A percentile compares a stretch with the other conserved stretches of the same genome.
phyloP scores from a whole-genome alignment of 2,329 filamentous ascomycete genomes.

The Sporothrix humicola region DNA sequence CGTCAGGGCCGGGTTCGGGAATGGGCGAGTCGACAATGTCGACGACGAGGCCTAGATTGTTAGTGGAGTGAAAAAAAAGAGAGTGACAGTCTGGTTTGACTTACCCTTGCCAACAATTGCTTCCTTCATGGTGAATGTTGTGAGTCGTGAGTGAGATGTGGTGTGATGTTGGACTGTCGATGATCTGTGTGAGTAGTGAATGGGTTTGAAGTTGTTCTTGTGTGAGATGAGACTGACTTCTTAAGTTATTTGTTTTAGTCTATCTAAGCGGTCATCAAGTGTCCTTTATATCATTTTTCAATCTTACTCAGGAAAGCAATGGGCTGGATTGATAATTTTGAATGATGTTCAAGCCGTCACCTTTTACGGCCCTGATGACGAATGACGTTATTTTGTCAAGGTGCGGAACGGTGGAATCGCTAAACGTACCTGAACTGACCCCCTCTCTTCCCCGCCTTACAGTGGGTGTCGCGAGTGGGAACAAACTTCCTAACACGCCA shows the following conservation, averaged over 20 bases:
- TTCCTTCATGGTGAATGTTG: conserved; percentile 33
- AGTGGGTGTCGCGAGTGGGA: background rate
- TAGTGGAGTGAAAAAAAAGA: background rate
- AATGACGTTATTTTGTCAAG: background rate
- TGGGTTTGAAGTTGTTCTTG: no score
- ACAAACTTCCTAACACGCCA: conserved; percentile 1
- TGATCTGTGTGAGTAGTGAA: background rate
- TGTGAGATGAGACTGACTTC: background rate
- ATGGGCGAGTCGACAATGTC: conserved; percentile 50
- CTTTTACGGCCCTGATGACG: background rate
- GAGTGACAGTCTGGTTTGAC: background rate
- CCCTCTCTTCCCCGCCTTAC: background rate
- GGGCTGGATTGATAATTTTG: background rate
- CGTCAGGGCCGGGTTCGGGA: conserved; percentile 45
- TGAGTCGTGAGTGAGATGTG: background rate
- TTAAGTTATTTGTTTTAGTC: background rate
- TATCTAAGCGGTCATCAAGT: no score
- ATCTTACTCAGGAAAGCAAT: background rate
- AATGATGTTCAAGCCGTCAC: background rate
- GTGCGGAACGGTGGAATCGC: conserved; percentile 6
- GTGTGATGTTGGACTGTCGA: background rate
- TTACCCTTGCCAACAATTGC: conserved; percentile 33
- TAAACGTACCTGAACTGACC: background rate
- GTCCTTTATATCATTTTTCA: background rate
- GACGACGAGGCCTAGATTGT: conserved; percentile 43